These are phyloP conservation scores for Triticum dicoccoides DNA, from an alignment of 176 grass and related monocot species.

Conservation along the genomic window DNA sequence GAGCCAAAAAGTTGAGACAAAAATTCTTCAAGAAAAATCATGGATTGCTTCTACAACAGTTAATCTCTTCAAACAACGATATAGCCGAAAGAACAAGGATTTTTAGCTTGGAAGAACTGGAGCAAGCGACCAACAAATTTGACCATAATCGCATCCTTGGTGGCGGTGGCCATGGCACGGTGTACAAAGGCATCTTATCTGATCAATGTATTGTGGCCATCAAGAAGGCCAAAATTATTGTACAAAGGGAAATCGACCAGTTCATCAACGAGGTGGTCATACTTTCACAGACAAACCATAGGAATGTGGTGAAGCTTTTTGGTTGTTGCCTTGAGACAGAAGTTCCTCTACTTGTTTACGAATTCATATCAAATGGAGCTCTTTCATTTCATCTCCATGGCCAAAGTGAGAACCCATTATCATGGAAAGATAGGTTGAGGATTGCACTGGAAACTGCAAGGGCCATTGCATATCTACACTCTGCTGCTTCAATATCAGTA, in stretches of 20 bases:
- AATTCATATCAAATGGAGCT: too few species aligned
- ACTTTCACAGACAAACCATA: conserved; percentile 53
- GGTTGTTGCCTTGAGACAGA: too few species aligned
- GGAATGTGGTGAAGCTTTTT: too few species aligned
- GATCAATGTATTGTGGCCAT: not conserved
- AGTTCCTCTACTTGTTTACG: too few species aligned
- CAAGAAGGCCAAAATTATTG: conserved; percentile 46
- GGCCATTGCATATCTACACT: too few species aligned
- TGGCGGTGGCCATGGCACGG: conserved; percentile 29
- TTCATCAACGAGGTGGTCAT: conserved; percentile 65
- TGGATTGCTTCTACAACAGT: conserved; percentile 43
- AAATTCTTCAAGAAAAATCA: conserved; percentile 48
- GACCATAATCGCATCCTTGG: conserved; percentile 43
- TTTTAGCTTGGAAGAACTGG: conserved; percentile 48
- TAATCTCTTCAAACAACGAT: conserved; percentile 45
- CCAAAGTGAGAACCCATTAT: not conserved
- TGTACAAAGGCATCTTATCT: too few species aligned
- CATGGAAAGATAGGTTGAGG: conserved; percentile 37
- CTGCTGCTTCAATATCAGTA: too few species aligned
- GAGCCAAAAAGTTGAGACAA: conserved; percentile 16
- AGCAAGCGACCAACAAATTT: conserved; percentile 51
- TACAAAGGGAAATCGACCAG: conserved; percentile 48
- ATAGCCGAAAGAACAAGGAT: conserved; percentile 40
- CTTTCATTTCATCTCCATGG: conserved; percentile 28
- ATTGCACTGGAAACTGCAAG: too few species aligned